These are phyloP conservation scores for Dillenia suffruticosa DNA, from an alignment of 164 flowering plant genomes.

Conservation along the genomic window DNA sequence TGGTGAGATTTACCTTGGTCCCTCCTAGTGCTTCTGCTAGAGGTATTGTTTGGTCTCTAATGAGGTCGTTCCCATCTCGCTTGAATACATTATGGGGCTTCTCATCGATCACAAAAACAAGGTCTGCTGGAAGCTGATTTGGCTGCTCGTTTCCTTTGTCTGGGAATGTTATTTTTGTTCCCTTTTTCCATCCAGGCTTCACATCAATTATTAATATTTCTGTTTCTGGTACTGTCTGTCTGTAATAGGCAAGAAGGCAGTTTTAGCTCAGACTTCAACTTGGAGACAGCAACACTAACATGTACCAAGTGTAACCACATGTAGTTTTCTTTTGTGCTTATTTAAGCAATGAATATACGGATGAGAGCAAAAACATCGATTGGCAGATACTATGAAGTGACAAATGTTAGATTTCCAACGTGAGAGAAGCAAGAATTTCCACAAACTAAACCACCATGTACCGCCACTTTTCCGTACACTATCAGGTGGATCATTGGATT, in stretches of 20 bases:
- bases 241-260: constrained; percentile 6
- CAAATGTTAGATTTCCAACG: too few species aligned
- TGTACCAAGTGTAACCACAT: too few species aligned
- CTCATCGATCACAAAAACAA: constrained; percentile 64
- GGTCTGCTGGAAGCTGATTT: constrained; percentile 60
- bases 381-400: too few species aligned
- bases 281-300: too few species aligned
- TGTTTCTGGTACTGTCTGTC: constrained; percentile 29
- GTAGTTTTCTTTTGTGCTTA: too few species aligned
- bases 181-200: constrained; percentile 43
- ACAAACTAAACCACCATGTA: too few species aligned
- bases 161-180: constrained; percentile 38
- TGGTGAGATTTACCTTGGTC: constrained; percentile 36
- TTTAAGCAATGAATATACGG: too few species aligned
- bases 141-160: constrained; percentile 65
- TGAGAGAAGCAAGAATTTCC: too few species aligned
- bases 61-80: constrained; percentile 58
- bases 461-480: too few species aligned
- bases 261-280: background rate
- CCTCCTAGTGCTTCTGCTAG: constrained; percentile 61
- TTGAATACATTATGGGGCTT: constrained; percentile 48
- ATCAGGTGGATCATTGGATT: too few species aligned
- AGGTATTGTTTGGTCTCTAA: constrained; percentile 30
- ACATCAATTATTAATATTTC: constrained; percentile 61
- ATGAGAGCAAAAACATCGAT: too few species aligned